phyloP scores from a whole-genome alignment of 305 asterid species.

The Andrographis paniculata region DNA sequence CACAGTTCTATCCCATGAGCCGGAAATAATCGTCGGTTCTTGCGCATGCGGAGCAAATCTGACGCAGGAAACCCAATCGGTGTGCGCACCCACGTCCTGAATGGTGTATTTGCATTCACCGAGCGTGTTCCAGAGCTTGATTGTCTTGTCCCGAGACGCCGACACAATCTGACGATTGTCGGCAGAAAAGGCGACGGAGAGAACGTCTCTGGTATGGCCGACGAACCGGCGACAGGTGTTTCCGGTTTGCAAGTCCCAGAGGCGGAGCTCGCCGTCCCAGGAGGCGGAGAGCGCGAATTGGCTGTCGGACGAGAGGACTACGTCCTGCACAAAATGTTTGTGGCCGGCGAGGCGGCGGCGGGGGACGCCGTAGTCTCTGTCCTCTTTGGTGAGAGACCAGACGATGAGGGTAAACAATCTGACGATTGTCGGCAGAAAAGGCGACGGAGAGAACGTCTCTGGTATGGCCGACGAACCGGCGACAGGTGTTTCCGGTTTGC shows the following conservation, averaged over 20 bases:
- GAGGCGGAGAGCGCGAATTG: slow-evolving; percentile 87
- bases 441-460: slow-evolving; percentile 76
- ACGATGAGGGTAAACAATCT: slow-evolving; percentile 59
- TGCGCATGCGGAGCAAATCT: slow-evolving; percentile 37
- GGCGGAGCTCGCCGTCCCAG: slow-evolving; percentile 93
- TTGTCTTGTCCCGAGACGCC: slow-evolving; percentile 46
- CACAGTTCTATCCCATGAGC: slow-evolving; percentile 61
- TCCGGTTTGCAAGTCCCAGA: slow-evolving; percentile 80
- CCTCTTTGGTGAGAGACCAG: slow-evolving; percentile 66
- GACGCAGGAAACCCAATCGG: slow-evolving; percentile 70
- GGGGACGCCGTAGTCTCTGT: slow-evolving; percentile 49
- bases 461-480: slow-evolving; percentile 76
- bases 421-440: slow-evolving; percentile 67
- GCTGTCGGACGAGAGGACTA: slow-evolving; percentile 81
- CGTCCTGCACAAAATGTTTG: slow-evolving; percentile 76
- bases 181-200: slow-evolving; percentile 65
- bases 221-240: slow-evolving; percentile 66
- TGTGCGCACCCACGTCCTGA: slow-evolving; percentile 45
- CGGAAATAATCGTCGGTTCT: slow-evolving; percentile 63
- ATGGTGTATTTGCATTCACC: slow-evolving; percentile 73
- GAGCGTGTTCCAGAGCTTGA: slow-evolving; percentile 62
- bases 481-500: slow-evolving; percentile 51
- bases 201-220: slow-evolving; percentile 69
- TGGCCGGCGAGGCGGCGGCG: slow-evolving; percentile 83
- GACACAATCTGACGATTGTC: slow-evolving; percentile 70